Evolutionary conservation across 176 grass and related monocot species (phyloP).

Genomic region (Oryza rufipogon): DNA sequence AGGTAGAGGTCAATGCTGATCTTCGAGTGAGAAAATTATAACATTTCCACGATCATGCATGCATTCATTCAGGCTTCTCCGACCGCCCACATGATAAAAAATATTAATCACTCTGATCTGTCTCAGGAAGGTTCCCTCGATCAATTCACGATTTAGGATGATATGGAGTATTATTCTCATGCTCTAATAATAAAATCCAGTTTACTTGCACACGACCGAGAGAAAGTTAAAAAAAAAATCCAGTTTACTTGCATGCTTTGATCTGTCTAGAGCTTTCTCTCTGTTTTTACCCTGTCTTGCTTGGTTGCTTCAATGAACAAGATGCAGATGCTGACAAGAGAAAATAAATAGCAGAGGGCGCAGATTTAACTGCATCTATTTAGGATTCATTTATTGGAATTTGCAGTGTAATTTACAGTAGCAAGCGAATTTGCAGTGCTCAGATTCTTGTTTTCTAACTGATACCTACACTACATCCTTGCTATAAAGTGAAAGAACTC

Average conservation of each 20-base stretch:
- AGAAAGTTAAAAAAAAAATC: neutral
- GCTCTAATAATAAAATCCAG: neutral
- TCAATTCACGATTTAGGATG: slow-evolving; percentile 3
- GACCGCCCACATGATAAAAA: slow-evolving; percentile 12
- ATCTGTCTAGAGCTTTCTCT: neutral
- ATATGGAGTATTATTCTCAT: slow-evolving; percentile 2
- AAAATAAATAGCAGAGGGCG: neutral
- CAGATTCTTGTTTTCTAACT: neutral
- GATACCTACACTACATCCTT: slow-evolving; percentile 1
- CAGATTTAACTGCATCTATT: neutral
- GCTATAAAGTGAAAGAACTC: neutral
- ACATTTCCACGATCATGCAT: slow-evolving; percentile 19
- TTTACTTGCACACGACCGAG: neutral
- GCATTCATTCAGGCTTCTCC: slow-evolving; percentile 8
- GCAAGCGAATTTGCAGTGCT: neutral
- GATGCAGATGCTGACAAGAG: neutral
- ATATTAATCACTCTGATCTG: neutral
- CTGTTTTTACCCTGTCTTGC: neutral
- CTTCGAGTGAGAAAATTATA: neutral
- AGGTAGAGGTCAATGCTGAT: slow-evolving; percentile 27
- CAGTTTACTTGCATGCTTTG: neutral
- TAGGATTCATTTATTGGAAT: neutral
- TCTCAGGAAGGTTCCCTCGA: slow-evolving; percentile 19
- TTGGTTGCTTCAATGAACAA: neutral
- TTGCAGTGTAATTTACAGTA: neutral